phyloP scores from a whole-genome alignment of 352 stramenopile genomes.

The Plasmopara muralis region DNA sequence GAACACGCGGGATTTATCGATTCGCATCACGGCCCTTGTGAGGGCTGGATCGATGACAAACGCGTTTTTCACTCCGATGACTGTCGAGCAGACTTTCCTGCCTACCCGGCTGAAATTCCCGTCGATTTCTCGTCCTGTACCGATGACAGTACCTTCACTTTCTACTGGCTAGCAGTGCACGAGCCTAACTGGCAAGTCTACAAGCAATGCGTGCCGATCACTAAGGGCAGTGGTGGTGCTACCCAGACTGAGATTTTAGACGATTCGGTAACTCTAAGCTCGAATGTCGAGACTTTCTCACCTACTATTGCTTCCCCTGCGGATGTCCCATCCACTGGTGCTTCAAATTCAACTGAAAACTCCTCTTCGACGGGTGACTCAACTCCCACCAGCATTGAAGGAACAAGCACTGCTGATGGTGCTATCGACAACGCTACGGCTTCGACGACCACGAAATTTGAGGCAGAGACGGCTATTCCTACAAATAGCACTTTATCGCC shows the following conservation, averaged over 20 bases:
- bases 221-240: conserved; percentile 16
- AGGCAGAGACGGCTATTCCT: not conserved
- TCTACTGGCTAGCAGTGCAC: conserved; percentile 59
- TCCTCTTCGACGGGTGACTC: no score
- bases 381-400: no score
- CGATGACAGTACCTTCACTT: conserved; percentile 42
- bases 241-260: conserved; percentile 11
- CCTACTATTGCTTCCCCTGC: no score
- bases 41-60: conserved; percentile 39
- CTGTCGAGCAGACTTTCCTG: conserved; percentile 29
- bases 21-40: conserved; percentile 42
- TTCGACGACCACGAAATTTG: no score
- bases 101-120: conserved; percentile 41
- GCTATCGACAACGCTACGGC: no score
- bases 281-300: no score
- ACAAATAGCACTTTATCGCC: conserved; percentile 5
- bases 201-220: conserved; percentile 38
- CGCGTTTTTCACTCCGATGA: conserved; percentile 34
- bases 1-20: conserved; percentile 33
- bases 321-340: no score
- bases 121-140: conserved; percentile 46
- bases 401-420: no score
- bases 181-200: conserved; percentile 49
- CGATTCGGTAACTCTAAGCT: not conserved
- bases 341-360: no score